phyloP scores from a whole-genome alignment of 768 basidiomycete species.

The Amanita rubescens region DNA sequence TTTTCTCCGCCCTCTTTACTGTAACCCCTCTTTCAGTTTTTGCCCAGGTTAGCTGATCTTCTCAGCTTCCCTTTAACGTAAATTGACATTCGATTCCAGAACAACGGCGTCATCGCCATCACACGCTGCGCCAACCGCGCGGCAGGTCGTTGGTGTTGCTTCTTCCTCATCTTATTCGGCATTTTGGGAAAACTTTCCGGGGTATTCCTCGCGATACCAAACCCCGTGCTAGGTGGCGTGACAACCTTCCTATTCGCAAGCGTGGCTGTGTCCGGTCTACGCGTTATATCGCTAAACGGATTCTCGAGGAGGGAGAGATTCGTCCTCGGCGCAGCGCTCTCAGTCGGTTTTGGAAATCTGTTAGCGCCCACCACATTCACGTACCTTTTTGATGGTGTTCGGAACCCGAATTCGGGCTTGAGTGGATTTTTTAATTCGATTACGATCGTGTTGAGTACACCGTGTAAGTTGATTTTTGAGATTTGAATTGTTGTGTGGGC shows the following conservation, averaged over 20 bases:
- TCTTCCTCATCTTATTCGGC: constrained; percentile 75
- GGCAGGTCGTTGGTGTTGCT: constrained; percentile 75
- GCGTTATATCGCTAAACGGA: constrained; percentile 52
- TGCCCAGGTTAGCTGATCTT: constrained; percentile 38
- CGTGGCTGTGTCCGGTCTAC: constrained; percentile 62
- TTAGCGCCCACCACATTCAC: constrained; percentile 59
- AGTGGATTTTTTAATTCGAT: constrained; percentile 70
- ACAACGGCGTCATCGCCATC: constrained; percentile 77
- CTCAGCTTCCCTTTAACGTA: not conserved
- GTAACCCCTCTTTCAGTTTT: constrained; percentile 76
- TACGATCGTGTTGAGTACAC: constrained; percentile 73
- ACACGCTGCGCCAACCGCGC: constrained; percentile 78
- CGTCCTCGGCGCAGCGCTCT: constrained; percentile 60
- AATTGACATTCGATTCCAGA: constrained; percentile 29
- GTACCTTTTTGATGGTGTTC: constrained; percentile 61
- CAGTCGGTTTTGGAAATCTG: constrained; percentile 66
- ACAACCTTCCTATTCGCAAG: constrained; percentile 83
- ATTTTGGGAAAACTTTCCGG: constrained; percentile 78
- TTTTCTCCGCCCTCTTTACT: constrained; percentile 74
- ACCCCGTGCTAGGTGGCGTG: constrained; percentile 76
- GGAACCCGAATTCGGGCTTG: constrained; percentile 43
- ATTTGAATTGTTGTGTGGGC: constrained; percentile 8
- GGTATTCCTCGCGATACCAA: constrained; percentile 74
- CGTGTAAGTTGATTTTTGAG: constrained; percentile 47
- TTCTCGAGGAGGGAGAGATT: constrained; percentile 65